Conservation (phyloP, 768 basidiomycete species). For the Agaricus blazei region DNA sequence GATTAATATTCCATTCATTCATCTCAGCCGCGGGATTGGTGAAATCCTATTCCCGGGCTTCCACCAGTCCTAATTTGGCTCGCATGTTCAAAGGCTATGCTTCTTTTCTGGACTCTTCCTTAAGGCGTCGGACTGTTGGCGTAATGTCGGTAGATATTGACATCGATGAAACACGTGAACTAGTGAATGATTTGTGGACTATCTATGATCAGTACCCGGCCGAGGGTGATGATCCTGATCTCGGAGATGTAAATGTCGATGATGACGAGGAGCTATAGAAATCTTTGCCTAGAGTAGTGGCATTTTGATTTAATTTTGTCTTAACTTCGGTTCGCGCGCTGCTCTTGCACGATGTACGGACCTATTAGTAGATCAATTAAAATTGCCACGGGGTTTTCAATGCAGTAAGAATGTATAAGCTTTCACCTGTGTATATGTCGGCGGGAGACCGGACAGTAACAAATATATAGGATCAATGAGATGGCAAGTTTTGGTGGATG, state of each 20-base stretch:
- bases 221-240: conserved; percentile 18
- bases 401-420: no score
- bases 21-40: neutral
- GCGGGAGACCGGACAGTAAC: no score
- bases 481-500: no score
- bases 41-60: conserved; percentile 40
- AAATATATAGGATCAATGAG: no score
- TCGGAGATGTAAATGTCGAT: conserved; percentile 15
- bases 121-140: conserved; percentile 31
- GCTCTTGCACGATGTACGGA: no score
- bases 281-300: no score
- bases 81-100: conserved; percentile 49
- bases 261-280: conserved; percentile 12
- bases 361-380: no score
- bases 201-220: conserved; percentile 43
- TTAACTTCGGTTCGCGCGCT: no score
- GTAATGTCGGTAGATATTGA: conserved; percentile 36
- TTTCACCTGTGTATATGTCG: no score
- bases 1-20: neutral
- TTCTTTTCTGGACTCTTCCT: conserved; percentile 38
- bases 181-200: conserved; percentile 56
- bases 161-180: conserved; percentile 51
- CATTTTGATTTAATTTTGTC: no score
- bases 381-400: no score
- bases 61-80: conserved; percentile 34